phyloP scores from a whole-genome alignment of 1,139 yeast genomes.

The Pichia sp. region DNA sequence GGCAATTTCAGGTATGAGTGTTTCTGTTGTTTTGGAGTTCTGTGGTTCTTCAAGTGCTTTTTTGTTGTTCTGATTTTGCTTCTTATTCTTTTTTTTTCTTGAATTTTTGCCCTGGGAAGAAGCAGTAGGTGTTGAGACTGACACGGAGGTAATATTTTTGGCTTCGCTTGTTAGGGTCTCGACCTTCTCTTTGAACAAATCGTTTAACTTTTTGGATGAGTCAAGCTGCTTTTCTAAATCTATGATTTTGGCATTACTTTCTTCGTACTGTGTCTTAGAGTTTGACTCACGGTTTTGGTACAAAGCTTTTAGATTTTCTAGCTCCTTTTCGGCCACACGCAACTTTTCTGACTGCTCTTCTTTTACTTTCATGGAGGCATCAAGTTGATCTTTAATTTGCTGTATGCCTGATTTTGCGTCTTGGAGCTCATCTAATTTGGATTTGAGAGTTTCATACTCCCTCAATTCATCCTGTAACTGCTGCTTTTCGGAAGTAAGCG shows the following conservation, averaged over 20 bases:
- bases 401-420: background rate
- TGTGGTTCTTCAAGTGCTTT: conserved; percentile 5
- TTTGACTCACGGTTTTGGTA: background rate
- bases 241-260: background rate
- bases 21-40: conserved; percentile 23
- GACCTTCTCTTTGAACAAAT: conserved; percentile 27
- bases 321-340: background rate
- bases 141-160: background rate
- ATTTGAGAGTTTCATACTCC: background rate
- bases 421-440: background rate
- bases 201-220: conserved; percentile 22
- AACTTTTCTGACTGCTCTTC: background rate
- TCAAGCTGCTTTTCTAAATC: conserved; percentile 12
- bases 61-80: conserved; percentile 10
- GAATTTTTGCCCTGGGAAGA: conserved; percentile 14
- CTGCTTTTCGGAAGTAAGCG: conserved; percentile 10
- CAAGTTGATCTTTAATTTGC: background rate
- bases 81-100: conserved; percentile 19
- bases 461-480: background rate
- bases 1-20: conserved; percentile 3
- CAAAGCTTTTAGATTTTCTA: background rate
- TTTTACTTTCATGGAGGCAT: background rate
- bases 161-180: conserved; percentile 20
- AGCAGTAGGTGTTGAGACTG: conserved; percentile 7
- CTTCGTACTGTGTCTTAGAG: background rate